Conservation (phyloP, 2,329 filamentous ascomycete species). For the Neopestalotiopsis sp. region DNA sequence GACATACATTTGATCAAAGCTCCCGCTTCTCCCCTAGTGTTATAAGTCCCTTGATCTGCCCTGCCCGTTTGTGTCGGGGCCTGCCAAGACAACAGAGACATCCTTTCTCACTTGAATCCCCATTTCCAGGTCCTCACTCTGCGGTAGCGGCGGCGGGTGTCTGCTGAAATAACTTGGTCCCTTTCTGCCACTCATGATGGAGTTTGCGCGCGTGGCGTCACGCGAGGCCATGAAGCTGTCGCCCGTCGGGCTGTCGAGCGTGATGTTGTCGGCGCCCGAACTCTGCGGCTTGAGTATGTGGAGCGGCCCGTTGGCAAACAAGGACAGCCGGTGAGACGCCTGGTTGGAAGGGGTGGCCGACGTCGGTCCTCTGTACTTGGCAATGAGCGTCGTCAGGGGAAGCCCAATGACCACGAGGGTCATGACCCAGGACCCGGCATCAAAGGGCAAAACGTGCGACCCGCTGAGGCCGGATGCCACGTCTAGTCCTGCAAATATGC, state of each 20-base stretch:
- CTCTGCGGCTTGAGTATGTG: not conserved
- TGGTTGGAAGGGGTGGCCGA: slow-evolving; percentile 13
- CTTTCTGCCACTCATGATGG: not conserved
- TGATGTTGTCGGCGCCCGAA: slow-evolving; percentile 8
- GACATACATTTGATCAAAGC: not conserved
- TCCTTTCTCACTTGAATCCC: slow-evolving; percentile 11
- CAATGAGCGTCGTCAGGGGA: slow-evolving; percentile 56
- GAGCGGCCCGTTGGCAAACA: slow-evolving; percentile 15
- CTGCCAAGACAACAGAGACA: not conserved
- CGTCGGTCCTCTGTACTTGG: slow-evolving; percentile 34
- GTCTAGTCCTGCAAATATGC: slow-evolving; percentile 55
- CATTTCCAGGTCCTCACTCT: not conserved
- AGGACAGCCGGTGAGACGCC: slow-evolving; percentile 9
- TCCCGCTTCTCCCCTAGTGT: not conserved
- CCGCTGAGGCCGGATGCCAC: slow-evolving; percentile 52
- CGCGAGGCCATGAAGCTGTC: slow-evolving; percentile 12
- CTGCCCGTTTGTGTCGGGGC: not conserved
- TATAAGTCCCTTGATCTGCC: not conserved
- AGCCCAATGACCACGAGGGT: slow-evolving; percentile 57
- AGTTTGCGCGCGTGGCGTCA: not conserved
- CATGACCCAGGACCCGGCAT: slow-evolving; percentile 53
- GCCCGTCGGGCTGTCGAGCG: slow-evolving; percentile 2
- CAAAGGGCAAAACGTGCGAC: slow-evolving; percentile 47
- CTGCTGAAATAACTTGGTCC: not conserved
- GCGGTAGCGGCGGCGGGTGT: too few relatives aligned